These are phyloP conservation scores for Vigna unguiculata DNA, from an alignment of 306 rosid genomes.

Conservation along the genomic window DNA sequence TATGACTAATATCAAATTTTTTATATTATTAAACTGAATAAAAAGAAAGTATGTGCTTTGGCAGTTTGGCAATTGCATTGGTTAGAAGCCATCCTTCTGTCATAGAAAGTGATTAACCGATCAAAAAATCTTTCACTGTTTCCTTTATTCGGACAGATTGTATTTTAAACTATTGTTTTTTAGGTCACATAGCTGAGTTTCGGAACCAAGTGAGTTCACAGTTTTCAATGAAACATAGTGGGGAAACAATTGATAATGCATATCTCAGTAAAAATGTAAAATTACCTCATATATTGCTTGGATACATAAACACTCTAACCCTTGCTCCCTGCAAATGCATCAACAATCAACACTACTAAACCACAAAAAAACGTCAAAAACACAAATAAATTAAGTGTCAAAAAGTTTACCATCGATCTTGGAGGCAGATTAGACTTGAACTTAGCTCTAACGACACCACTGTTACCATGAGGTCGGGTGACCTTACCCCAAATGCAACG, in stretches of 20 bases:
- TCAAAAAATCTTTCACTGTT: too few species aligned
- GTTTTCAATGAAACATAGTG: neutral
- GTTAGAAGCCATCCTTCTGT: neutral
- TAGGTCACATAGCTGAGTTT: too few species aligned
- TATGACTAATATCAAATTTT: neutral
- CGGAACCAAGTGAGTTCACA: neutral
- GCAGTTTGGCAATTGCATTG: neutral
- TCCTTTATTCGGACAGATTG: neutral
- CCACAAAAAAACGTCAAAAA: neutral
- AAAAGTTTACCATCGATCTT: slow-evolving; percentile 72
- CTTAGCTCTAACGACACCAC: slow-evolving; percentile 90
- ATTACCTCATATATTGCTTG: slow-evolving; percentile 89
- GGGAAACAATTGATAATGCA: neutral
- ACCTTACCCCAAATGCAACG: slow-evolving; percentile 99
- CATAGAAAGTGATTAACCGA: neutral
- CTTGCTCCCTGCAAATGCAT: slow-evolving; percentile 73
- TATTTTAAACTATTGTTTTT: neutral
- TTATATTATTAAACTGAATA: too few species aligned
- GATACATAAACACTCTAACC: slow-evolving; percentile 95
- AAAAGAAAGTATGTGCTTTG: too few species aligned
- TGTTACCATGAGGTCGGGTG: slow-evolving; percentile 90
- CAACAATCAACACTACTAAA: slow-evolving; percentile 35
- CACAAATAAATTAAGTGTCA: neutral
- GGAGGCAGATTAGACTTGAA: slow-evolving; percentile 94
- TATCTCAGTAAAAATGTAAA: neutral